Evolutionary conservation across 306 rosid species (phyloP), one percentile per base, ranked within the genome.

Genomic region (Hippophae gyantsensis): DNA sequence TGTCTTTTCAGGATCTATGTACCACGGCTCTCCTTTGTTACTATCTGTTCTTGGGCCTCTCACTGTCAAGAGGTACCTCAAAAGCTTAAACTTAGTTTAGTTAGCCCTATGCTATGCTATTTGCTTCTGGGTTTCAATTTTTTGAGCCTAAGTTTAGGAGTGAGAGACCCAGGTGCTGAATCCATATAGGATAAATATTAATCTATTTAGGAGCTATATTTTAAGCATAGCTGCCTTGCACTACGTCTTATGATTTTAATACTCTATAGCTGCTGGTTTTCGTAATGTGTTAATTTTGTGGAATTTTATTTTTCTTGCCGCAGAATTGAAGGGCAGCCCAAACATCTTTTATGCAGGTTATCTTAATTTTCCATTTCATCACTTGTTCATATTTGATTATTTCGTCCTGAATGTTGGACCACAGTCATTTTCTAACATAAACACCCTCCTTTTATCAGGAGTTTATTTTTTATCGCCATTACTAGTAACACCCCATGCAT

Each of bases 11-110:
- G 97, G 97, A 69, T 90, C 95, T 44, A 90, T 90, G 97, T 84
- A 84, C 74, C 95, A 90, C 46, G 97, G 95, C 46, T 90, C 97
- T 72, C 95, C 95, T 63, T 56, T 90, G 79, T 63, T 90, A 43
- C 81, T 90, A 63, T 75, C 83, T 42, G 75, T 86, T 63, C 89
- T 90, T 18, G 97, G 97, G 14, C 97, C 97, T 14, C 84, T 90
- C 70, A 90, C 94, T 6, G 84, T 70, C 60, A 67, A 53, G 40
- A 69, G 90, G 97, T 84, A 47, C 68, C 23, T 32, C 7, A 27
- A 18, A 7, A 38, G 14, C 26, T 18, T 57, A 9, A 23, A 49
- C 53, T 49, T 6, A 12, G 53, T 49, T 12, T 13, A 14, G 6
- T 49, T 12, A 8, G 12, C n/a, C 14, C 13, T 12, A 5, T 49